A percentile compares a stretch with the other conserved stretches of the same genome.
Conservation (phyloP, 352 stramenopile species). For the Salisapilia sapeloensis region DNA sequence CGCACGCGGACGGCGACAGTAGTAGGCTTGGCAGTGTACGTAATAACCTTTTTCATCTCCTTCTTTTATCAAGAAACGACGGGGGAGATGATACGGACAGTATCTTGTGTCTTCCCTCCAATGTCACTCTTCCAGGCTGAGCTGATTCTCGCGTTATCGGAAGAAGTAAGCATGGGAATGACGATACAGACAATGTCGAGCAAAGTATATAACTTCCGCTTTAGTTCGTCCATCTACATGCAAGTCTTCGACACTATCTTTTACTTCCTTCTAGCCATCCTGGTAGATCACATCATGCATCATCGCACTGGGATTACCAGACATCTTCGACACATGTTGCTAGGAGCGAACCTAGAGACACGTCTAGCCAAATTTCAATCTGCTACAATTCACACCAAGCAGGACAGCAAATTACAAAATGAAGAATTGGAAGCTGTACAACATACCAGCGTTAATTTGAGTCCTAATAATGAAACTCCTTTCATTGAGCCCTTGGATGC, state of each 20-base stretch:
- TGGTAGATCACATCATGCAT: no score
- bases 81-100: constrained; percentile 6
- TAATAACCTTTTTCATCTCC: constrained; percentile 65
- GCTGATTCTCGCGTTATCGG: constrained; percentile 34
- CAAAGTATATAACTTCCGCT: constrained; percentile 31
- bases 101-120: constrained; percentile 34
- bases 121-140: constrained; percentile 62
- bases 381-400: no score
- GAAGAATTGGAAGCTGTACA: no score
- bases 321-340: no score
- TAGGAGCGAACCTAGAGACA: no score
- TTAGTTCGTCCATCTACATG: constrained; percentile 52
- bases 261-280: constrained; percentile 61
- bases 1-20: constrained; percentile 32
- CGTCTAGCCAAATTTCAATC: no score
- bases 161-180: constrained; percentile 27
- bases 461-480: no score
- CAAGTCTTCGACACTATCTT: constrained; percentile 81
- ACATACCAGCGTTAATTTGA: no score
- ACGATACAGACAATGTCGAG: constrained; percentile 12
- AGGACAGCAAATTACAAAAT: no score
- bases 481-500: constrained; percentile 13
- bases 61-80: constrained; percentile 50
- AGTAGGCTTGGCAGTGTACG: constrained; percentile 59
- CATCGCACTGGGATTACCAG: no score